phyloP scores from a whole-genome alignment of 768 basidiomycete genomes.

The Mycena galopus region DNA sequence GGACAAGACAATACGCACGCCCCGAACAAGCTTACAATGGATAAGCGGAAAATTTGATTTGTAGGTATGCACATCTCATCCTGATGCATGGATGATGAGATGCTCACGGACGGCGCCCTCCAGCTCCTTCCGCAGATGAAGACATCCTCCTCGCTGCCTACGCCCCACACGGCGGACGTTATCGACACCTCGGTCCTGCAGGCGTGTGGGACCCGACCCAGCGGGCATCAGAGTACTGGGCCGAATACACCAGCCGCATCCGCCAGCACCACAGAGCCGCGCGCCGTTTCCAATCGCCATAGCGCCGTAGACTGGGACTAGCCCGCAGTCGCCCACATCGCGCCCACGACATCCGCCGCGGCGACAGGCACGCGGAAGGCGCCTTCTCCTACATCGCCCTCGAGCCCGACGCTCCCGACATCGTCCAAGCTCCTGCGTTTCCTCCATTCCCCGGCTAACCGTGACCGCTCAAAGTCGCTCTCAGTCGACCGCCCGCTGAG shows the following conservation, averaged over 20 bases:
- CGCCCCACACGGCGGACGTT: slow-evolving; percentile 96
- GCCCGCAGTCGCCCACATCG: slow-evolving; percentile 43
- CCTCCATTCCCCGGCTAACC: too few relatives aligned
- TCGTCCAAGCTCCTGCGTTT: slow-evolving; percentile 63
- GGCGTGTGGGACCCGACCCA: slow-evolving; percentile 69
- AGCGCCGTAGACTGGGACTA: slow-evolving; percentile 52
- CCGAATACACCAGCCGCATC: slow-evolving; percentile 51
- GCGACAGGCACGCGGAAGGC: slow-evolving; percentile 52
- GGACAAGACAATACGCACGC: slow-evolving; percentile 98
- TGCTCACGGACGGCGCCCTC: too few relatives aligned
- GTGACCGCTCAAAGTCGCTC: too few relatives aligned
- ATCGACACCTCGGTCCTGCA: slow-evolving; percentile 90
- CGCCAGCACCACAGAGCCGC: neutral
- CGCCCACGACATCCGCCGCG: slow-evolving; percentile 81
- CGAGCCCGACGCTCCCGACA: slow-evolving; percentile 5
- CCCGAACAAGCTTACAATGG: too few relatives aligned
- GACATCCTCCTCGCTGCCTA: slow-evolving; percentile 92
- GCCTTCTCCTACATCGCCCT: neutral
- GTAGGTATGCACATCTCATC: too few relatives aligned
- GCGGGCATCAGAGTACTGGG: too few relatives aligned
- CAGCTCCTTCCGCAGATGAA: too few relatives aligned
- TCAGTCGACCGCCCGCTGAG: too few relatives aligned
- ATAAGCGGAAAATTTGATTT: too few relatives aligned
- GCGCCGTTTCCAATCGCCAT: neutral
- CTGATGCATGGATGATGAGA: too few relatives aligned